Percentiles rank a stretch among this genome's conserved stretches.
phyloP scores from a whole-genome alignment of 345 rosid genomes.

The Melastoma malabathricum region DNA sequence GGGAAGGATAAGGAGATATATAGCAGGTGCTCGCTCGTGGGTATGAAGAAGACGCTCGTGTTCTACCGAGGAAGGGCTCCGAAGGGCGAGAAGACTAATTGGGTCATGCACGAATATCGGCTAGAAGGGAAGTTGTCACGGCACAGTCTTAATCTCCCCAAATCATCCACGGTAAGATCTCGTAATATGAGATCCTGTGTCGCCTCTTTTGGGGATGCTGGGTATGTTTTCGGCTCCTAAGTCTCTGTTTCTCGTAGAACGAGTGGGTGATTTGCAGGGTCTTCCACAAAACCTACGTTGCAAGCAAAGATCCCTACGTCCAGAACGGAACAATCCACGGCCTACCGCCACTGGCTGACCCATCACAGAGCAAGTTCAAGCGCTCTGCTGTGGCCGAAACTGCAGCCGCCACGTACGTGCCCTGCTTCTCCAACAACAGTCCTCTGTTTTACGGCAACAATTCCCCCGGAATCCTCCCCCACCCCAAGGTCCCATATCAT shows the following conservation, averaged over 20 bases:
- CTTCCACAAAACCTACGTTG: conserved; percentile 60
- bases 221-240: not conserved
- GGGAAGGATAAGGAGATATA: conserved; percentile 86
- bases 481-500: conserved; percentile 21
- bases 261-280: conserved; percentile 95
- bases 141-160: conserved; percentile 58
- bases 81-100: conserved; percentile 64
- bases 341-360: conserved; percentile 59
- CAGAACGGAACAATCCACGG: conserved; percentile 28
- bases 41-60: conserved; percentile 93
- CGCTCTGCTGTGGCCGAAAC: conserved; percentile 12
- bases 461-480: conserved; percentile 19
- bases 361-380: conserved; percentile 21
- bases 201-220: not conserved
- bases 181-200: not conserved
- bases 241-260: conserved; percentile 26
- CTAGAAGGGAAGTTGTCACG: conserved; percentile 62
- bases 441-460: conserved; percentile 11
- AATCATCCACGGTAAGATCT: conserved; percentile 51
- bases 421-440: conserved; percentile 68
- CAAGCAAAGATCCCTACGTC: conserved; percentile 50
- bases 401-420: conserved; percentile 38
- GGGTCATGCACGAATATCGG: conserved; percentile 92
- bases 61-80: conserved; percentile 93
- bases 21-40: conserved; percentile 58